Evolutionary conservation across 768 basidiomycete species (phyloP), one percentile per base, ranked within the genome.

Genomic region (Suillus placidus): DNA sequence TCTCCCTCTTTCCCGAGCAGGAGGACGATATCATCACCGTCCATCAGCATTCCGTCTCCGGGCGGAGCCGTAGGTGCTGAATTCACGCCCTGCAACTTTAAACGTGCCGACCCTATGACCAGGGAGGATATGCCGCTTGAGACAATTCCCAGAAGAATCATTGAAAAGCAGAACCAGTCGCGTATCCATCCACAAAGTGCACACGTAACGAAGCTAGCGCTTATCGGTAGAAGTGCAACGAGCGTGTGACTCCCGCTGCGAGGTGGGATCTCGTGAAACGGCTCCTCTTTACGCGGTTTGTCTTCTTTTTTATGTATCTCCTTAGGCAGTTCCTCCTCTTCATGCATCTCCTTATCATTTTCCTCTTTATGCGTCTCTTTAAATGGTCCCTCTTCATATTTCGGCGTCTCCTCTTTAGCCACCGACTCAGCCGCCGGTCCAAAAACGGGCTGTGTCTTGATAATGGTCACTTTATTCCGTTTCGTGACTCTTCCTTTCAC

Each of bases 1-100:
- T 55, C 49, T 30, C 34, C 43, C 51, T 72, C 71, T 30, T 45
- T 42, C 18, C 71, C 71, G 13, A 56, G 51, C 14, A 71, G 30
- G 2, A 70, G 60, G 16, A 72, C 56, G 18, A 73, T 57, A 26
- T 72, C 68, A 23, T 52, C 42, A 18, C 47, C 51, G 12, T 47
- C 63, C 23, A 32, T 43, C 54, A 69, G 8, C 49, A 77, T 14
- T 18, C 79, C 78, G 37, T 80, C 76, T 42, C 75, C 79, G 9
- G 67, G 70, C 0, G 78, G 78, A 1, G 70, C 71, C 12, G 70
- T 70, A 1, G 60, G 55, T 3, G 77, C 72, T 7, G 78, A 71
- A n/a, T 47, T 47, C 16, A 52, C 51, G 16, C 30, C 30, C 18
- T 52, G 26, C 51, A 52, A 30, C 70, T 67, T 37, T 42, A 38